Base-by-base conservation (phyloP, 176 grass and related monocot species). In the Saccharum officinarum region DNA sequence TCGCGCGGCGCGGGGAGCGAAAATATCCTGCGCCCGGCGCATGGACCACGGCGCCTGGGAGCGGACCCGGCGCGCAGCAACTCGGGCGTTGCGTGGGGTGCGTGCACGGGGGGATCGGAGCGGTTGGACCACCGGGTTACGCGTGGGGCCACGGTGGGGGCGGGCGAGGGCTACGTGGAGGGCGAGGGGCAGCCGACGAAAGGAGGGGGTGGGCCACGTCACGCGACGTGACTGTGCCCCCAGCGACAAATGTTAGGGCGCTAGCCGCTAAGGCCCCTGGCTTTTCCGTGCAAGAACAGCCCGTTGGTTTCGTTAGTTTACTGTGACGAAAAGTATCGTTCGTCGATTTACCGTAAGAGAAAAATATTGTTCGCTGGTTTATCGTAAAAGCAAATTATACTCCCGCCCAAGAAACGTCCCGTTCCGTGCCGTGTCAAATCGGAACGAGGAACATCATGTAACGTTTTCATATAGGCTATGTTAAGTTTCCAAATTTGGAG, bases 121-220 rank as follows among this genome's bases (percentile, higher is more conserved):
- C 1, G 73, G 42, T 5, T 46, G 88, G 79, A 59, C 44, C 83
- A 65, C 31, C 1, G 25, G 71, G 79, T 71, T 17, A 3, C 13
- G 31, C 7, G 67, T 86, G 84, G n/a, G n/a, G n/a, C n/a, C n/a
- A n/a, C n/a, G n/a, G n/a, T n/a, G n/a, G 88, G 84, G 6, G 10
- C 45, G 22, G 16, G 0, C 11, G 2, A 44, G 67, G 67, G 59
- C 0, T 87, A 87, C 89, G 89, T 90, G 89, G 89, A 61, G 68
- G 1, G 18, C 1, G 14, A 11, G 40, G 36, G 44, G n/a, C 20
- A 6, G 28, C 22, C 10, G n/a, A 26, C n/a, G n/a, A 62, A 62
- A 62, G 82, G 70, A 30, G 20, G 77, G n/a, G 33, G 38, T 26
- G 44, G 75, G 82, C 50, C 67, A 34, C 31, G 77, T 38, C 75